Conservation (phyloP, 768 basidiomycete genomes). For the Psilocybe cubensis region DNA sequence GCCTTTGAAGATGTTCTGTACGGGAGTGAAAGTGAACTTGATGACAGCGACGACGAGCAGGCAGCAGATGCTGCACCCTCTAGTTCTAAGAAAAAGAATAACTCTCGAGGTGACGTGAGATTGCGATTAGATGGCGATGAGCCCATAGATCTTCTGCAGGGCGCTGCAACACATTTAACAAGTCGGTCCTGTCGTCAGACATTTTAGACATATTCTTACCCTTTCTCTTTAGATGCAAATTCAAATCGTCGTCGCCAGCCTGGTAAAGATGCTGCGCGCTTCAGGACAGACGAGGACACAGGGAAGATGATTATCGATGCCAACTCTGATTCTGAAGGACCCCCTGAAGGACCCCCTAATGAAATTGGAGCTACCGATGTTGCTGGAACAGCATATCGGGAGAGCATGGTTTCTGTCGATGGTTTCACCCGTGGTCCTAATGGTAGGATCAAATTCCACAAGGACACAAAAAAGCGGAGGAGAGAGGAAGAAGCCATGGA, state of each 20-base stretch:
- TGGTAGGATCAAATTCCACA: conserved; percentile 93
- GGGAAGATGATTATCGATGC: conserved; percentile 81
- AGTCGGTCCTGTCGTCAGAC: conserved; percentile 48
- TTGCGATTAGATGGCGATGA: conserved; percentile 89
- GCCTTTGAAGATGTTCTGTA: conserved; percentile 98
- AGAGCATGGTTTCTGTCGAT: conserved; percentile 82
- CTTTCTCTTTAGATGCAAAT: conserved; percentile 38
- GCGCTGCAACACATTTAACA: conserved; percentile 70
- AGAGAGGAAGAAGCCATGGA: conserved; percentile 75
- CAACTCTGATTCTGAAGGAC: conserved; percentile 51
- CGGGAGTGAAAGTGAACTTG: conserved; percentile 92
- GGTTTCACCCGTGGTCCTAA: conserved; percentile 85
- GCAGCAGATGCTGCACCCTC: conserved; percentile 27
- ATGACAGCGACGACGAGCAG: conserved; percentile 68
- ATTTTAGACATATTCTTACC: background rate
- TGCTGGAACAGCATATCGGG: conserved; percentile 81
- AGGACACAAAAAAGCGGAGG: conserved; percentile 93
- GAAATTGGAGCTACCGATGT: conserved; percentile 50
- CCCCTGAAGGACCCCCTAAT: conserved; percentile 43
- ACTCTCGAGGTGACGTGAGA: conserved; percentile 49
- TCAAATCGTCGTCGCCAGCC: conserved; percentile 68
- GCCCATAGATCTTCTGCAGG: conserved; percentile 93
- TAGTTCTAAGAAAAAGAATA: conserved; percentile 35
- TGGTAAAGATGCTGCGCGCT: conserved; percentile 83
- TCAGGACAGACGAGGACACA: conserved; percentile 85